These are phyloP conservation scores for barrel medic (Medicago truncatula) DNA, from an alignment of 306 rosid genomes.

Conservation along the genomic window DNA sequence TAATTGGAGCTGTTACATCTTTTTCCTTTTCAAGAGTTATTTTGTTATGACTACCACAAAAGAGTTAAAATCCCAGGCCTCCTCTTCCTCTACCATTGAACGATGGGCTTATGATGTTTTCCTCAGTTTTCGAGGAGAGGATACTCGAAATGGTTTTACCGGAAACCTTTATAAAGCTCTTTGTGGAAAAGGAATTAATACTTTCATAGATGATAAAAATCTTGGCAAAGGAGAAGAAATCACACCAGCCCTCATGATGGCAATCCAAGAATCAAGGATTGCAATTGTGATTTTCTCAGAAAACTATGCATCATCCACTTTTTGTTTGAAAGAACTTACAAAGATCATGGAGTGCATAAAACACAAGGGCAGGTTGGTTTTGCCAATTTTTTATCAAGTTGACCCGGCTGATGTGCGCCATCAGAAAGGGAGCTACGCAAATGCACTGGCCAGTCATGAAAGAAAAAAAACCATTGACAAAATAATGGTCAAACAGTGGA, in stretches of 20 bases:
- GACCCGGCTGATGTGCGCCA: slow-evolving; percentile 11
- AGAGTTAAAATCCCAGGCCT: not conserved
- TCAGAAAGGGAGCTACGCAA: not conserved
- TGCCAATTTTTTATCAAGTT: too few relatives aligned
- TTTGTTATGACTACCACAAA: not conserved
- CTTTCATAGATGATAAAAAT: not conserved
- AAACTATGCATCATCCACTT: too few relatives aligned
- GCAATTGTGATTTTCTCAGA: not conserved
- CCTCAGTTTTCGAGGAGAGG: not conserved
- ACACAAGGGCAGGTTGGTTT: too few relatives aligned
- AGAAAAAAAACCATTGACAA: not conserved
- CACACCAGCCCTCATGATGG: not conserved
- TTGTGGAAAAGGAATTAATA: not conserved
- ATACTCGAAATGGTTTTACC: not conserved
- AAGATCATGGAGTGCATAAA: too few relatives aligned
- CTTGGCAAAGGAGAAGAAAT: not conserved
- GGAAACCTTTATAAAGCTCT: not conserved
- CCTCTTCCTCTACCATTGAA: not conserved
- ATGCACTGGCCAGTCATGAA: not conserved
- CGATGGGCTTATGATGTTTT: not conserved
- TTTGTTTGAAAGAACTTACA: too few relatives aligned
- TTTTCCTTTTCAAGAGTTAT: not conserved
- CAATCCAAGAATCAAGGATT: slow-evolving; percentile 7
- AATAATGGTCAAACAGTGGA: not conserved
- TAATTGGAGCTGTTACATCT: not conserved